Conservation (phyloP, 1,284 basidiomycete species). For the Megacollybia platyphylla region DNA sequence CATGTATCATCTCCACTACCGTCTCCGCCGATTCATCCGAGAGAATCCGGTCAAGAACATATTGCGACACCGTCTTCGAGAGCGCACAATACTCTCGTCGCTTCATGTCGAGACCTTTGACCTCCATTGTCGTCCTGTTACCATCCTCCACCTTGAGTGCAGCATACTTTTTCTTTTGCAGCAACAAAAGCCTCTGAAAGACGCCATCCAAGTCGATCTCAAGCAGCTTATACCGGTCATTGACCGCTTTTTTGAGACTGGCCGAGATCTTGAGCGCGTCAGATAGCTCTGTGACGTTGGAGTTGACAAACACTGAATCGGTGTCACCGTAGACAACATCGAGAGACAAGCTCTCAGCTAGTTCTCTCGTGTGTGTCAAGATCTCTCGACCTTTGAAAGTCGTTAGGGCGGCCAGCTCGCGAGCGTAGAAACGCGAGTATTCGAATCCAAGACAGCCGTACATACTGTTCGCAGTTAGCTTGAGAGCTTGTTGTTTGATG, state of each 20-base stretch:
- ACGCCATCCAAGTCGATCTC: conserved; percentile 96
- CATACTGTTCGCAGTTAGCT: conserved; percentile 99
- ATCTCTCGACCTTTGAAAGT: conserved; percentile 99
- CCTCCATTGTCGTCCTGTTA: conserved; percentile 66
- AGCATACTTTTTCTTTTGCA: conserved; percentile 99
- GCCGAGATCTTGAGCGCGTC: conserved; percentile 88
- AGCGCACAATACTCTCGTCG: conserved; percentile 89
- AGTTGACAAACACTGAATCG: conserved; percentile 98
- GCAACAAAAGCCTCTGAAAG: conserved; percentile 84
- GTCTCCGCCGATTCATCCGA: conserved; percentile 87
- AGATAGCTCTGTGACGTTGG: conserved; percentile 78
- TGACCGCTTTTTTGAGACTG: conserved; percentile 92
- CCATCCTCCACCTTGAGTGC: conserved; percentile 88
- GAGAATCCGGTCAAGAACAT: conserved; percentile 81
- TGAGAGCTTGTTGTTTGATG: conserved; percentile 95
- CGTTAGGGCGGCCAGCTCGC: conserved; percentile 90
- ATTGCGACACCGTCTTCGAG: conserved; percentile 87
- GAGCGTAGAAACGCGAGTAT: conserved; percentile 94
- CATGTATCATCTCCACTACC: conserved; percentile 88
- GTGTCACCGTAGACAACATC: conserved; percentile 99
- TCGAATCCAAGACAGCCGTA: conserved; percentile 99
- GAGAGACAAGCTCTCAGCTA: conserved; percentile 83
- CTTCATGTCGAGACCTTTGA: conserved; percentile 99
- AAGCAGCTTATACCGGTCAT: conserved; percentile 88
- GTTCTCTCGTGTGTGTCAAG: conserved; percentile 83